Base-by-base conservation (phyloP, 768 basidiomycete genomes). In the Lentinula raphanica region DNA sequence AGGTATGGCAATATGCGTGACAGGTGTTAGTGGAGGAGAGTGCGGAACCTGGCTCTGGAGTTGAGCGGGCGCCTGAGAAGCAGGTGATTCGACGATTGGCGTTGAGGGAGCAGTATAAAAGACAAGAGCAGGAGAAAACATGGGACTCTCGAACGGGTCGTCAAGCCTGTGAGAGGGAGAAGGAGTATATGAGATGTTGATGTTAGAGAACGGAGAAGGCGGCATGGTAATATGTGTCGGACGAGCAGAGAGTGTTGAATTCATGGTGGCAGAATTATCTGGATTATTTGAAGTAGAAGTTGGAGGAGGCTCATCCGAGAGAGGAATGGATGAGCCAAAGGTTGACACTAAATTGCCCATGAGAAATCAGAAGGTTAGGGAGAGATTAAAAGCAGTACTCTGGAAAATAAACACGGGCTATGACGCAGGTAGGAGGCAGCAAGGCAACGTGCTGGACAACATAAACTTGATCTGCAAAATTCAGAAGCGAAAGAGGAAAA, bases 81-180 rank as follows among this genome's bases (percentile, higher is more conserved):
- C 63, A 68, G 67, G 54, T 60, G 67, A 71, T 59, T 71, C 69
- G 54, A 71, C 66, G 60, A 75, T 66, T 29, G 78, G 79, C 35
- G 79, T 76, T 5, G 75, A 75, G 25, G 79, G 82, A 3, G 81
- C 79, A 4, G 80, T 79, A 63, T 73, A 74, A 60, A 81, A 81
- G 35, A 69, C 67, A 61, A 74, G 72, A 15, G n/a, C n/a, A n/a
- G 75, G 74, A 5, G 75, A 76, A 54, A 72, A 60, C 45, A 74
- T 66, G 2, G 75, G 75, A 0, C 72, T 71, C 8, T 68, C 73
- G 48, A 72, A 48, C 1, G 71, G 74, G 56, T 73, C 72, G 42
- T 75, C 72, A 58, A 72, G 66, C 64, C 68, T 60, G 60, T 57
- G 65, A 21, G 71, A 70, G 1, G 75, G 69, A 32, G 75, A 71